Base-by-base conservation (phyloP, 768 basidiomycete genomes). In the Leccinum disarticulatum region DNA sequence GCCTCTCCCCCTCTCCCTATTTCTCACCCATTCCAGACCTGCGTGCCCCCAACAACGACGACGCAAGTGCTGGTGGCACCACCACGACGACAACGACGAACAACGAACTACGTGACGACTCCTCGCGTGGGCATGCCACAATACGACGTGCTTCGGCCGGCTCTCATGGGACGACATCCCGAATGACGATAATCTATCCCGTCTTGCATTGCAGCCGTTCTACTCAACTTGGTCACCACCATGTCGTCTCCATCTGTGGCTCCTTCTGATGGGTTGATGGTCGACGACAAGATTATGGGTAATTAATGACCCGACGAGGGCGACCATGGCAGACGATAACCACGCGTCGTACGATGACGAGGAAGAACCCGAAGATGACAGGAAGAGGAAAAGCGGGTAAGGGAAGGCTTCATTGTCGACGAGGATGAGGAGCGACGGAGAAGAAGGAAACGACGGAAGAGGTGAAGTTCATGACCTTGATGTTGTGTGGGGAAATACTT, bases 331-430 rank as follows among this genome's bases (percentile, higher is more conserved):
- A 74, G 79, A 80, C 43, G 79, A 76, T 57, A 64, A 66, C 22
- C 66, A 57, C 28, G 75, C 75, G 57, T 83, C 86, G 22, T 89
- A 90, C 70, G 91, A 94, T 74, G 93, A 91, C 72, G 93, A 91
- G 48, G 92, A 93, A 67, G 91, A 94, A 69, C 88, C 84, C 35
- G 92, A 95, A 43, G 94, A 96, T 51, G 94, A 96, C 69, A 90
- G 67, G 95, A 96, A 62, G 94, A 94, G 76, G 89, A 79, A 66
- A 81, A 84, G 58, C 80, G 84, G 57, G 85, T 97, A 57, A 79
- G 86, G 53, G 91, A 95, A 53, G 95, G 92, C 0, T 97, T 98
- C 71, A 97, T 98, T 66, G 94, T 95, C 8, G 91, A 91, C 9
- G 93, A 95, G 60, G 93, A 90, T 43, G 80, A 81, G 49, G 82